phyloP scores from a whole-genome alignment of 2,329 filamentous ascomycete species.

The Cercospora nicotianae region DNA sequence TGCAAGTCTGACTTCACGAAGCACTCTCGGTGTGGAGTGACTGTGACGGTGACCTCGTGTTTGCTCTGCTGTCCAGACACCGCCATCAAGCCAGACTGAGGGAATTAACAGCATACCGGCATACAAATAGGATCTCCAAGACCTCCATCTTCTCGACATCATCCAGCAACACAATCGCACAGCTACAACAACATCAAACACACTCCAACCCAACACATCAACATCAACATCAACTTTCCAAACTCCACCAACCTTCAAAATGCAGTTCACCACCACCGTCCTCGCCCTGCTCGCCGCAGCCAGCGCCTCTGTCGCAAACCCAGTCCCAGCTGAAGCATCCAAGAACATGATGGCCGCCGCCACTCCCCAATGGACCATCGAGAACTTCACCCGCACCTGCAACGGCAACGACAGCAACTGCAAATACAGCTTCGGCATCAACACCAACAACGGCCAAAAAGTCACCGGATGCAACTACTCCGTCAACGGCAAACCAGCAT shows the following conservation, averaged over 20 bases:
- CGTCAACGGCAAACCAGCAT: conserved; percentile 23
- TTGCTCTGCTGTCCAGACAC: background rate
- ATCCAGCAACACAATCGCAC: background rate
- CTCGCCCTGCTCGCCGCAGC: conserved; percentile 22
- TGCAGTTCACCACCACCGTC: conserved; percentile 26
- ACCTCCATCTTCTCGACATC: background rate
- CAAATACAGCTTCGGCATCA: conserved; percentile 26
- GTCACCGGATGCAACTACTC: conserved; percentile 23
- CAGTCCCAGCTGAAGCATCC: conserved; percentile 12
- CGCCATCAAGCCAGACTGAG: background rate
- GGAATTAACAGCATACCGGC: background rate
- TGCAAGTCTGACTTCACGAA: background rate
- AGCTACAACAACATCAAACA: background rate
- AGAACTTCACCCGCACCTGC: conserved; percentile 28
- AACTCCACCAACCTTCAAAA: conserved; percentile 20
- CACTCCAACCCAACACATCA: background rate
- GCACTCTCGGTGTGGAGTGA: background rate
- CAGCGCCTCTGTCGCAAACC: conserved; percentile 20
- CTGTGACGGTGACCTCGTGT: background rate
- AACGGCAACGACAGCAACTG: conserved; percentile 17
- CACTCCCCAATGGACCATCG: conserved; percentile 25
- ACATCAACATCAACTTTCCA: background rate
- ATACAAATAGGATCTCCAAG: background rate
- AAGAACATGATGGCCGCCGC: conserved; percentile 22
- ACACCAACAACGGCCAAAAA: conserved; percentile 22